Base-by-base conservation (phyloP, 2,329 filamentous ascomycete genomes). In the Fusarium mundagurra region DNA sequence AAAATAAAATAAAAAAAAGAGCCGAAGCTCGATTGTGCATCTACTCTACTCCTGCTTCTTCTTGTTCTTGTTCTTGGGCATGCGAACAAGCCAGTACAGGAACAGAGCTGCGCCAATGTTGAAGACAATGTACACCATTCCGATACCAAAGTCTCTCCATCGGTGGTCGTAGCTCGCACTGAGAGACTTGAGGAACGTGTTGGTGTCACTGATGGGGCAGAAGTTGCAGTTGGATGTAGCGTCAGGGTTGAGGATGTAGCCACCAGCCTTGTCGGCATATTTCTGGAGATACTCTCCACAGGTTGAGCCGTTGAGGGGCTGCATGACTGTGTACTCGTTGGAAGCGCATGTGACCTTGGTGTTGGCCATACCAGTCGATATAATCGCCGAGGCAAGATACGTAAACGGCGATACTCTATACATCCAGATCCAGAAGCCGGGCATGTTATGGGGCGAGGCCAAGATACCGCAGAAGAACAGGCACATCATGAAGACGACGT, bases 361-460 rank as follows among this genome's bases (percentile, higher is more conserved):
- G 34, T 80, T 80, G 8, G 78, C 79, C 6, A 82, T 62, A 8
- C 78, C 79, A 1, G 79, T 76, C 2, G 78, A 72, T 22, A 82
- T 13, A 13, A 82, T 74, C 6, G 78, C 67, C 3, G 76, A 78
- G 8, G 77, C 71, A 5, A 80, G 64, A 36, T 82, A 83, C 3
- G 79, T 82, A 34, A 82, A 90, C 0, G 92, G 92, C 0, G 89
- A 92, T 47, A 92, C 83, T 43, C 91, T 88, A 81, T 93, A 93
- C 88, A 93, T 91, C 83, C 91, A 92, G 75, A 90, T 90, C 92
- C 92, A 94, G 85, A 94, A 93, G 6, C 88, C 84, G 0, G 92
- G 92, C 48, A 94, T 86, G 3, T 83, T 81, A 0, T 80, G 76
- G 0, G 91, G 91, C 5, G 85, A 81, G 3, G 90, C 90, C 67